phyloP scores from a whole-genome alignment of 306 rosid species.

The Pyrus pyrifolia region DNA sequence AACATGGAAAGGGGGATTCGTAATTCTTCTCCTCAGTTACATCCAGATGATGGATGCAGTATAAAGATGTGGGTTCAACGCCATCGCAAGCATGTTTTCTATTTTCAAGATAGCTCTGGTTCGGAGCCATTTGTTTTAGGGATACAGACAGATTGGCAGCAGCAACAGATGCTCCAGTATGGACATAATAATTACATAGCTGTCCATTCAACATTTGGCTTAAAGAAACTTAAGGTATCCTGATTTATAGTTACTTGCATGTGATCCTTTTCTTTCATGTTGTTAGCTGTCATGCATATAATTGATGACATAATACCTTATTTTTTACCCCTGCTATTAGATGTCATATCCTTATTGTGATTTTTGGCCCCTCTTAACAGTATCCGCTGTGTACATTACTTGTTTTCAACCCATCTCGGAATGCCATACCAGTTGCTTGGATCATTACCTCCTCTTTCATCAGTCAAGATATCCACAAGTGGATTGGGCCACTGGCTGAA shows the following conservation, averaged over 20 bases:
- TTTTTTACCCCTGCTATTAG: not conserved
- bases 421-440: constrained; percentile 88
- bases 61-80: constrained; percentile 65
- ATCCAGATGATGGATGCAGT: constrained; percentile 48
- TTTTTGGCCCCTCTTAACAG: constrained; percentile 33
- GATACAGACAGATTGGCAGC: constrained; percentile 83
- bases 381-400: constrained; percentile 60
- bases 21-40: constrained; percentile 49
- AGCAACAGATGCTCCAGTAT: constrained; percentile 65
- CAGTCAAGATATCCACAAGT: constrained; percentile 51
- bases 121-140: constrained; percentile 57
- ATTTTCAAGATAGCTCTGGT: constrained; percentile 41
- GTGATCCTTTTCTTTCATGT: constrained; percentile 1
- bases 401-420: constrained; percentile 61
- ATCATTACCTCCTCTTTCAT: constrained; percentile 52
- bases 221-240: constrained; percentile 61
- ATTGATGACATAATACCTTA: not conserved
- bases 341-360: not conserved
- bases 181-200: constrained; percentile 52
- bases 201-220: constrained; percentile 57
- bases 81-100: constrained; percentile 59
- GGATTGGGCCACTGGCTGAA: constrained; percentile 62
- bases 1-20: constrained; percentile 72
- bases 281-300: not conserved
- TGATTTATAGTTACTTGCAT: constrained; percentile 1